Evolutionary conservation across 2,329 filamentous ascomycete species (phyloP).

Genomic region (Dothideomycetidae sp.): DNA sequence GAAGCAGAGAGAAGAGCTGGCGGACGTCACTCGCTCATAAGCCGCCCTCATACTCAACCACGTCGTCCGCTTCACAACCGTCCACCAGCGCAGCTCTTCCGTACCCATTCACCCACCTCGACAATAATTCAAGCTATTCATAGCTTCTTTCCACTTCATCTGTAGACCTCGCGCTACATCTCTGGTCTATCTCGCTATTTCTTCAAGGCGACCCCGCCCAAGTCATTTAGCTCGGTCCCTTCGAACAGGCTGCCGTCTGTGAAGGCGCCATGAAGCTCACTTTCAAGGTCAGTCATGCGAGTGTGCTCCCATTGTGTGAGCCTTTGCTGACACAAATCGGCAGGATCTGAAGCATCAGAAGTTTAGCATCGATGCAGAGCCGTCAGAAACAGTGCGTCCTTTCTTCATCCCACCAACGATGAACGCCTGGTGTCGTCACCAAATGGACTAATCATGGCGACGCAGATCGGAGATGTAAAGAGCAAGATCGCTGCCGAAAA

Average conservation of each 20-base stretch:
- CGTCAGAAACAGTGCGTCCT: constrained; percentile 66
- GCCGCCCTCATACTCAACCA: no score
- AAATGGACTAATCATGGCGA: constrained; percentile 1
- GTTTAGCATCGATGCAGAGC: constrained; percentile 90
- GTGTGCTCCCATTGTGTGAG: not conserved
- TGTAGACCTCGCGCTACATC: no score
- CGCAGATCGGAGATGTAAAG: constrained; percentile 84
- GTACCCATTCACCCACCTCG: no score
- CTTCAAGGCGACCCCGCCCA: not conserved
- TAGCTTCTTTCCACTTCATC: no score
- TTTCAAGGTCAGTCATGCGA: constrained; percentile 43
- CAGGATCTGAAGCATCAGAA: constrained; percentile 98
- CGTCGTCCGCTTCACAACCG: no score
- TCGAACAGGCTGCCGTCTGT: not conserved
- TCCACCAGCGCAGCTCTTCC: no score
- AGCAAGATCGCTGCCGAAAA: constrained; percentile 84
- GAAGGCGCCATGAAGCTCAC: constrained; percentile 48
- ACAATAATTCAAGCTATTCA: no score
- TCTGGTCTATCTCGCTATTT: no score
- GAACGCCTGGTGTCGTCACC: not conserved
- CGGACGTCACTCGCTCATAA: no score
- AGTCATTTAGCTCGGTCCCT: no score
- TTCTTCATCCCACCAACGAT: not conserved
- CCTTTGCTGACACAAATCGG: constrained; percentile 8
- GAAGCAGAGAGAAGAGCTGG: no score